Evolutionary conservation across 805 yeast species (phyloP), one percentile per base, ranked within the genome.

Genomic region (Starmerella bombicola): DNA sequence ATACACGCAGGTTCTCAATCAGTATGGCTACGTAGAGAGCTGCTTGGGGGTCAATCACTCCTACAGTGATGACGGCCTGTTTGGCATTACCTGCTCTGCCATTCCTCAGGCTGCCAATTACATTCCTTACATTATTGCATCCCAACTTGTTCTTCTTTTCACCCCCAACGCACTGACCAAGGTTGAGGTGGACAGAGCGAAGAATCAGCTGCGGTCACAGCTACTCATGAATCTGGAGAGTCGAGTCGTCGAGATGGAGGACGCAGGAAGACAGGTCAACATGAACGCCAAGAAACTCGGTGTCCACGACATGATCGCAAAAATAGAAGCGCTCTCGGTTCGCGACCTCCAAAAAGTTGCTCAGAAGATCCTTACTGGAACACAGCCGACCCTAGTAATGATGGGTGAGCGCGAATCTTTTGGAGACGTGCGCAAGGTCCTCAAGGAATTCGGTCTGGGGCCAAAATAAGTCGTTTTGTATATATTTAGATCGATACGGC

Each of bases 221-320:
- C 65, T 91, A 44, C 68, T 88, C 58, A 88, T 88, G 95, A 88
- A 86, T 55, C 69, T 86, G 35, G 98, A 91, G 60, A 78, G 91
- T 49, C 84, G 81, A 57, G 70, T 88, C 68, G 93, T 93, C n/a
- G 86, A 83, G 55, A 66, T 91, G 41, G 98, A 91, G 62, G 98
- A 91, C 55, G 68, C 86, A 62, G 97, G 97, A 12, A 75, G 97
- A 60, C 98, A 91, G 60, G 75, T 91, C 20, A 94, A 82, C 60
- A 74, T 82, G 34, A 84, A 80, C 56, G 83, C 84, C 32, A 71
- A 71, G 49, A 73, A 80, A 49, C 71, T 86, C 7, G 74, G 81
- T 12, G 78, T 84, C 7, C 64, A 67, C 25, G 94, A 85, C 54
- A 85, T 88, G 93, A 78, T 88, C 42, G 64, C 60, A 5, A 75